Conservation (phyloP, 2,329 filamentous ascomycete species). For the Alternaria brassicicola region DNA sequence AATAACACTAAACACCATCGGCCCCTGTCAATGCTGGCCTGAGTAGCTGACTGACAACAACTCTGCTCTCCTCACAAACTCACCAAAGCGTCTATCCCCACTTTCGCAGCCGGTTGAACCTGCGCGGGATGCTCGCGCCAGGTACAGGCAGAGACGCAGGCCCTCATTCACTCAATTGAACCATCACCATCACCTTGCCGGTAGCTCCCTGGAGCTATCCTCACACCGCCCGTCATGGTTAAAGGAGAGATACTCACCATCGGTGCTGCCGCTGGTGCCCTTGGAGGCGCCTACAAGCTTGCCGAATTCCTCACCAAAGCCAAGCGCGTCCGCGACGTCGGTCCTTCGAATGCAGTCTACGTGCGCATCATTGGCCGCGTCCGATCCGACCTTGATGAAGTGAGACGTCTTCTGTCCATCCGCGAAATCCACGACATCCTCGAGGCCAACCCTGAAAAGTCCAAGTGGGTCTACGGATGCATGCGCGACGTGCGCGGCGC, state of each 20-base stretch:
- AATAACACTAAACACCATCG: slow-evolving; percentile 21
- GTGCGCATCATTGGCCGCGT: slow-evolving; percentile 48
- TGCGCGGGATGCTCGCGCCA: slow-evolving; percentile 44
- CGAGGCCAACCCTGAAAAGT: slow-evolving; percentile 45
- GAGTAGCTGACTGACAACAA: slow-evolving; percentile 16
- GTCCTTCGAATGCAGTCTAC: slow-evolving; percentile 47
- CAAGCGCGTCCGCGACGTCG: slow-evolving; percentile 47
- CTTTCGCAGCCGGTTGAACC: slow-evolving; percentile 26
- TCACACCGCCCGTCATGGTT: slow-evolving; percentile 34
- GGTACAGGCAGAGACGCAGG: slow-evolving; percentile 37
- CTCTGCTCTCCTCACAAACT: slow-evolving; percentile 27
- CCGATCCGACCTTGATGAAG: slow-evolving; percentile 47
- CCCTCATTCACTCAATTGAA: slow-evolving; percentile 30
- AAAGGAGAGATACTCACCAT: slow-evolving; percentile 42
- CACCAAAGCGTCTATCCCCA: slow-evolving; percentile 20
- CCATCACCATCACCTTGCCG: slow-evolving; percentile 9
- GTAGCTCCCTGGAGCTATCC: slow-evolving; percentile 12
- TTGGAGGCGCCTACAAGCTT: slow-evolving; percentile 49
- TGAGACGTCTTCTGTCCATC: slow-evolving; percentile 46
- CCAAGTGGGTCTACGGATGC: slow-evolving; percentile 47
- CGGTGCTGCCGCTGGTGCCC: slow-evolving; percentile 41
- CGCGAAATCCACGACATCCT: slow-evolving; percentile 48
- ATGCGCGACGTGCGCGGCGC: slow-evolving; percentile 47
- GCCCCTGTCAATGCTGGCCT: slow-evolving; percentile 10
- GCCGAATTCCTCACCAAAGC: slow-evolving; percentile 46